Conservation (phyloP, 768 basidiomycete species). For the Hortiboletus campestris region DNA sequence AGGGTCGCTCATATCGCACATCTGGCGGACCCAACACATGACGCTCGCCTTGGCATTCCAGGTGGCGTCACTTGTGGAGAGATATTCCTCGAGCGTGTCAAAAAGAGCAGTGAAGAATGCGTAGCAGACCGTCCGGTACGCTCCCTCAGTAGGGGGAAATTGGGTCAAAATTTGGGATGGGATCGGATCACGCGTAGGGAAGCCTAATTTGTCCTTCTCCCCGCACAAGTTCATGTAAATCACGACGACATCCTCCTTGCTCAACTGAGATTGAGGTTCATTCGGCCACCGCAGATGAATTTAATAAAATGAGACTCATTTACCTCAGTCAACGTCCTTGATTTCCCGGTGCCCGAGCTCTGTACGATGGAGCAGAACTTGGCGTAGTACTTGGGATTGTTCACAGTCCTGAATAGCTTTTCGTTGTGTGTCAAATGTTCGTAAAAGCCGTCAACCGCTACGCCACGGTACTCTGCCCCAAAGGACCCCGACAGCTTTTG, state of each 20-base stretch:
- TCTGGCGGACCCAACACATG: background rate
- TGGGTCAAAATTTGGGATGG: constrained; percentile 14
- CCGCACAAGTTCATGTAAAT: constrained; percentile 17
- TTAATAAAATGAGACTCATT: background rate
- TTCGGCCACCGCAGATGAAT: too few species aligned
- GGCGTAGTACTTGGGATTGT: too few species aligned
- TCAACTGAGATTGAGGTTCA: background rate
- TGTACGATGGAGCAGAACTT: too few species aligned
- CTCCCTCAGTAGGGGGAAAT: background rate
- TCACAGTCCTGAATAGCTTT: too few species aligned
- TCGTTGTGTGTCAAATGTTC: too few species aligned
- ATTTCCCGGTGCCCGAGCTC: constrained; percentile 3
- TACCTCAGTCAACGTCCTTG: constrained; percentile 13
- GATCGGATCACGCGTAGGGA: background rate
- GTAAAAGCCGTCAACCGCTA: too few species aligned
- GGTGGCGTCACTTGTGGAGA: background rate
- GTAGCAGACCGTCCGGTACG: constrained; percentile 6
- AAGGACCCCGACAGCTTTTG: too few species aligned
- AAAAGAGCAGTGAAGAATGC: constrained; percentile 18
- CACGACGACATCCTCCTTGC: constrained; percentile 11
- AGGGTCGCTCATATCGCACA: constrained; percentile 2
- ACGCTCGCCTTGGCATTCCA: too few species aligned
- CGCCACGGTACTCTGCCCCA: too few species aligned
- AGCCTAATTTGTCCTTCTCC: too few species aligned
- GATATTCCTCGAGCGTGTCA: background rate